Evolutionary conservation across 352 stramenopile genomes (phyloP).

Genomic region (Pythium plurisporium): DNA sequence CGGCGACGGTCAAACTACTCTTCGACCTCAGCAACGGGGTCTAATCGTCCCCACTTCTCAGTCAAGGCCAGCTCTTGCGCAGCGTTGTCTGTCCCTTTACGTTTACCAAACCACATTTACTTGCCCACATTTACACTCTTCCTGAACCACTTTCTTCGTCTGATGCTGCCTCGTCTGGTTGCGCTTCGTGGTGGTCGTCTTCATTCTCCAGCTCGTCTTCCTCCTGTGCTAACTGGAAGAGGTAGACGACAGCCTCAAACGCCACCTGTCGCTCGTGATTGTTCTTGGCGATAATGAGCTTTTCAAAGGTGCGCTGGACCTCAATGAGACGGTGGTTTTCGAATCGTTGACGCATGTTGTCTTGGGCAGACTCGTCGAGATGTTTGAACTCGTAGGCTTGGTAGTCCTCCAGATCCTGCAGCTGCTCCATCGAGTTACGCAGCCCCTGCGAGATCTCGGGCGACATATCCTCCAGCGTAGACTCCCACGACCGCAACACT

Average conservation of each 20-base stretch:
- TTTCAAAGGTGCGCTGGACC: conserved; percentile 64
- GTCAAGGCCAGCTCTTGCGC: no score
- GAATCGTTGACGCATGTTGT: conserved; percentile 47
- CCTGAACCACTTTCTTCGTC: neutral
- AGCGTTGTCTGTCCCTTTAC: no score
- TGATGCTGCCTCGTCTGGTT: neutral
- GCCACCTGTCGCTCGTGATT: conserved; percentile 44
- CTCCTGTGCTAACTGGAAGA: conserved; percentile 70
- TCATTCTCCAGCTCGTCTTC: conserved; percentile 1
- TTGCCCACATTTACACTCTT: no score
- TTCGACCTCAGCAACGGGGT: no score
- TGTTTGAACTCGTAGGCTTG: conserved; percentile 39
- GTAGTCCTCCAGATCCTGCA: conserved; percentile 53
- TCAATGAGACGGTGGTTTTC: conserved; percentile 55
- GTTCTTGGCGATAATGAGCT: conserved; percentile 50
- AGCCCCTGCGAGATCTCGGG: conserved; percentile 45
- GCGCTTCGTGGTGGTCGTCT: conserved; percentile 1
- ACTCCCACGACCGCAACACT: conserved; percentile 46
- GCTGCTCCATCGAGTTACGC: conserved; percentile 33
- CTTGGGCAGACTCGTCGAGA: conserved; percentile 37
- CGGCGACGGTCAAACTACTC: no score
- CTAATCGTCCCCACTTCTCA: no score
- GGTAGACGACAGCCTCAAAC: conserved; percentile 48
- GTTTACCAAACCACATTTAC: no score
- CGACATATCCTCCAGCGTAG: conserved; percentile 54